Evolutionary conservation across 306 rosid genomes (phyloP), one percentile per base, ranked within the genome.

Genomic region (Prunus fruticosa): DNA sequence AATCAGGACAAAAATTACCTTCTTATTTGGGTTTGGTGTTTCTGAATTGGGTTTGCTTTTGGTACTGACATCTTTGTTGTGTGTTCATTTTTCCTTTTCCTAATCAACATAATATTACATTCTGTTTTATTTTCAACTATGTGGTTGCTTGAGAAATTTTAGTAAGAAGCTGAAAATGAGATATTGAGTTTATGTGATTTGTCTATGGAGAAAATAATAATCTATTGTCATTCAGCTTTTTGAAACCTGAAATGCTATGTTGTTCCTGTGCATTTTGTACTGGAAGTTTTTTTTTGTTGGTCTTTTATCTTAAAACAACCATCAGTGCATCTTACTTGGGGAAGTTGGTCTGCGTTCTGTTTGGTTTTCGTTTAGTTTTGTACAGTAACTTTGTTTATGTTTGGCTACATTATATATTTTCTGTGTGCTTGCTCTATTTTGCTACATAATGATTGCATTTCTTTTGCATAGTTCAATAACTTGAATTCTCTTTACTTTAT

Each of bases 341-440:
- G 6, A 45, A 45, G 27, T 18, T 53, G 32, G n/a, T 71, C 19
- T 30, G 60, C 14, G 19, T 34, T 13, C 74, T 23, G 46, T 5
- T 16, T 47, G 12, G 5, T 27, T 62, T 61, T 53, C 38, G 19
- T 61, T 45, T 46, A 57, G 32, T 45, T 73, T 83, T 74, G 38
- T 49, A 64, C 66, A 20, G 38, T 62, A 38, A 14, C 49, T 45
- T 52, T 19, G 56, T 83, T 12, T 43, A 18, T 64, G 14, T 71
- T 75, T 77, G 22, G 41, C 68, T 15, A 71, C 65, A 53, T 78
- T 51, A 43, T 78, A 57, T 30, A 18, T 52, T 63, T 60, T n/a
- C 34, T 34, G 19, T 57, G 27, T 70, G 28, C 20, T 20, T 23
- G 45, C 19, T 34, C 18, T 38, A 14, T 10, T 71, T 64, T 71